Evolutionary conservation across 148 eudicot species (phyloP), one percentile per base, ranked within the genome.

Genomic region (Heliamphora exappendiculata): DNA sequence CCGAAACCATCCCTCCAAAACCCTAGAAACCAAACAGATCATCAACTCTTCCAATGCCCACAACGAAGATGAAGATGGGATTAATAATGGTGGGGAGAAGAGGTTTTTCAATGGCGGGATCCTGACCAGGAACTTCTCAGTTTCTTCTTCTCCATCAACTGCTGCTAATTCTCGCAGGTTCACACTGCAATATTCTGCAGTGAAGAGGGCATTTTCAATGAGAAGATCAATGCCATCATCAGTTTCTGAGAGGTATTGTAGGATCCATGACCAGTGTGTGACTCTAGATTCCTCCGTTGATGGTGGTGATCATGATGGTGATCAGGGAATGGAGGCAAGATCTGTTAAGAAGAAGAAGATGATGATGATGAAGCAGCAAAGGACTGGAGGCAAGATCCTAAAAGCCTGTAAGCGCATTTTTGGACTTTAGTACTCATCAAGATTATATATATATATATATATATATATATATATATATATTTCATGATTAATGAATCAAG

Each of bases 221-320:
- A 76, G 84, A 64, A 86, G 88, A 79, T 83, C 88, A n/a, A n/a
- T n/a, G n/a, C n/a, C n/a, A 73, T 86, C 86, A 34, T 83, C 88
- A 17, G 84, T 81, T 19, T 81, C 88, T 20, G 86, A 83, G 79
- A 83, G 74, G 79, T 86, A 83, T 70, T 78, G 80, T 4, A 81
- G 80, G 66, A 85, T 85, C 37, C 77, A 85, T 83, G 84, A 85
- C 76, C 88, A 81, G 76, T 58, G 42, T 76, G 77, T 78, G 64
- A 70, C 76, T 1, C 12, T 75, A 31, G 49, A 74, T 22, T 70
- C 82, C 29, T 36, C 80, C 9, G 7, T 75, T 20, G 37, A 81
- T 62, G 78, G 59, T 70, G 79, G 22, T 12, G 72, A 36, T 74
- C 82, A 78, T 1, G 78, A 36, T 19, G 64, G 31, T 41, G 51